Percentiles rank a stretch among this genome's conserved stretches.
phyloP scores from a whole-genome alignment of 208 protist genomes.

The Angomonas deanei region DNA sequence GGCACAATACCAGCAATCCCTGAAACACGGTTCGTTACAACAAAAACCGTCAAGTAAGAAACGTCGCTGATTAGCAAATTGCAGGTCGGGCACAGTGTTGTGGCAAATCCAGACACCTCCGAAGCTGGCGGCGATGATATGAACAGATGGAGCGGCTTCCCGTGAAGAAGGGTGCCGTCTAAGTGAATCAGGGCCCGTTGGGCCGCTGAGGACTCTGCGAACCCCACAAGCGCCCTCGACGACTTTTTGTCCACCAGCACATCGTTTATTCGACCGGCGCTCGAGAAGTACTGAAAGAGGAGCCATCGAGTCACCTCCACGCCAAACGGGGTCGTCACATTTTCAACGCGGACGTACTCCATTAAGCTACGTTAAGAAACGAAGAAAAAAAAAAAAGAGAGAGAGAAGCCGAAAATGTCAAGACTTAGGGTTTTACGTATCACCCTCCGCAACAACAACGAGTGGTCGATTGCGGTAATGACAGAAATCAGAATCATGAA shows the following conservation, averaged over 20 bases:
- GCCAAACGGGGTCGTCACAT: conserved; percentile 47
- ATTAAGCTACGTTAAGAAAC: conserved; percentile 21
- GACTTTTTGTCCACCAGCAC: conserved; percentile 43
- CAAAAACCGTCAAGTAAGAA: conserved; percentile 44
- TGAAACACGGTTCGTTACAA: conserved; percentile 39
- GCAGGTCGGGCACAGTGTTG: conserved; percentile 32
- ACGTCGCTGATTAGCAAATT: conserved; percentile 41
- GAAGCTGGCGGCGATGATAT: conserved; percentile 41
- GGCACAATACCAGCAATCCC: conserved; percentile 38
- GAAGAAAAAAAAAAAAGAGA: conserved; percentile 4
- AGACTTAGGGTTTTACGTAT: no score
- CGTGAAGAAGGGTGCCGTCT: conserved; percentile 61
- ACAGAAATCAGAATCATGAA: conserved; percentile 10
- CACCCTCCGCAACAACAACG: not conserved
- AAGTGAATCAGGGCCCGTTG: conserved; percentile 65
- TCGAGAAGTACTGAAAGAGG: conserved; percentile 36
- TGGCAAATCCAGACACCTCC: conserved; percentile 44
- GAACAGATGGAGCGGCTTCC: conserved; percentile 24
- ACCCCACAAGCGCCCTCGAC: conserved; percentile 46
- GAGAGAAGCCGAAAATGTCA: no score
- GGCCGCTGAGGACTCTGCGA: conserved; percentile 45
- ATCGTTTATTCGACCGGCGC: conserved; percentile 39
- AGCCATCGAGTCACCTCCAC: conserved; percentile 52
- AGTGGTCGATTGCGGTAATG: not conserved
- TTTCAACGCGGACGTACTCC: conserved; percentile 46